These are phyloP conservation scores for Cercospora nicotianae DNA, from an alignment of 2,329 filamentous ascomycete genomes.

Conservation along the genomic window DNA sequence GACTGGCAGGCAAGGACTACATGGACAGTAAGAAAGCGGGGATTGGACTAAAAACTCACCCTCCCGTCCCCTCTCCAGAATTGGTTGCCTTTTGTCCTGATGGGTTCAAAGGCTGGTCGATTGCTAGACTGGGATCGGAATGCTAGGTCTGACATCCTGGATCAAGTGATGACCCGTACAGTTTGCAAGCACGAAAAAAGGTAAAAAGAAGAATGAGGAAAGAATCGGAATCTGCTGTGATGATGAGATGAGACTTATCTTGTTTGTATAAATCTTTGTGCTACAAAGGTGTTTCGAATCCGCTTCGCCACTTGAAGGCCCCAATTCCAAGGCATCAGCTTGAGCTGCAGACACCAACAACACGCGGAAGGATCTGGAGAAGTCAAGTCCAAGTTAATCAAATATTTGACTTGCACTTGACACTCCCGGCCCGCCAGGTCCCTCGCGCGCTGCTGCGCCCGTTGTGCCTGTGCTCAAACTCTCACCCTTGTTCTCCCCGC, in stretches of 20 bases:
- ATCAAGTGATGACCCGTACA: neutral
- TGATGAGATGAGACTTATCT: neutral
- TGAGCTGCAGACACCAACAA: neutral
- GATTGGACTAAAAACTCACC: neutral
- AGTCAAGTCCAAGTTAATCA: neutral
- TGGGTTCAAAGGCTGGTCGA: neutral
- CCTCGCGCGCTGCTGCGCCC: neutral
- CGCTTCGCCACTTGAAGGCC: neutral
- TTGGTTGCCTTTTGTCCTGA: constrained; percentile 7
- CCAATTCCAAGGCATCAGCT: neutral
- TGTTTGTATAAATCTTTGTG: neutral
- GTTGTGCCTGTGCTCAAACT: neutral
- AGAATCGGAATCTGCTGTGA: neutral
- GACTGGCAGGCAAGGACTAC: neutral
- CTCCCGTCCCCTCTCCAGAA: constrained; percentile 7
- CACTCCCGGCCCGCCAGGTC: too few relatives aligned
- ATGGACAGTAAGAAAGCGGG: neutral
- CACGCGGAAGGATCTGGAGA: neutral
- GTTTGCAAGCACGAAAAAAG: neutral
- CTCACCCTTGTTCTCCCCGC: neutral
- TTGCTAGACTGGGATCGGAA: neutral
- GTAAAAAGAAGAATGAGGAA: neutral
- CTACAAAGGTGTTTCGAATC: neutral
- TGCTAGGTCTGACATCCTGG: constrained; percentile 8
- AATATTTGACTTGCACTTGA: neutral